Base-by-base conservation (phyloP, 768 basidiomycete species). In the Lactarius psammicola region DNA sequence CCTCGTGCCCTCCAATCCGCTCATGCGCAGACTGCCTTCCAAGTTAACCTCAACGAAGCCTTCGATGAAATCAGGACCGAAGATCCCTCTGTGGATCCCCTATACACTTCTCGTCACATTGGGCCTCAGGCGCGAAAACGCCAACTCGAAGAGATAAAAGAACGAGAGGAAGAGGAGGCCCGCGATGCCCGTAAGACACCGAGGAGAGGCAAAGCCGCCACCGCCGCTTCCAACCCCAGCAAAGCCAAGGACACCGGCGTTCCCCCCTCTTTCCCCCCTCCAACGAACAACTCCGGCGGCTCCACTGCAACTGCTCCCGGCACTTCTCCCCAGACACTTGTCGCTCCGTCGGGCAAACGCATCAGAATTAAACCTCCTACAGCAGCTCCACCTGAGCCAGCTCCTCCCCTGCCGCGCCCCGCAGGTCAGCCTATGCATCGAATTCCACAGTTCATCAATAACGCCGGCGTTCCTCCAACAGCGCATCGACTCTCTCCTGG, bases 321-420 rank as follows among this genome's bases (percentile, higher is more conserved):
- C 36, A 40, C 75, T 1, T 57, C 77, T 13, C 63, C 74, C 2
- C 76, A 79, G 7, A 71, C 81, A 18, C 72, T 83, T 33, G 79
- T 83, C 15, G 79, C 81, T 0, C 78, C 79, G 56, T 78, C 78
- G n/a, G 84, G 84, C 13, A 77, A 82, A 33, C 77, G 81, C 28
- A 71, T 84, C 53, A 80, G 84, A 63, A 77, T 84, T 62, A 84
- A 83, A 64, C 80, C 83, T 0, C 79, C 82, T 38, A 73, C 74
- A 30, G 76, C 75, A 18, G 72, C 74, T 49, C 61, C 72, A 11
- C 54, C 63, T 23, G 70, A 69, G 42, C 60, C 67, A 6, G 56
- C 63, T 28, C 60, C 66, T 40, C 62, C 67, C 20, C 60, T 65
- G 8, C 18, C 67, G 31, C 0, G 73, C 26, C 3, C 75, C 69